Base-by-base conservation (phyloP, 331 rosid species). In the Acacia pycnantha region DNA sequence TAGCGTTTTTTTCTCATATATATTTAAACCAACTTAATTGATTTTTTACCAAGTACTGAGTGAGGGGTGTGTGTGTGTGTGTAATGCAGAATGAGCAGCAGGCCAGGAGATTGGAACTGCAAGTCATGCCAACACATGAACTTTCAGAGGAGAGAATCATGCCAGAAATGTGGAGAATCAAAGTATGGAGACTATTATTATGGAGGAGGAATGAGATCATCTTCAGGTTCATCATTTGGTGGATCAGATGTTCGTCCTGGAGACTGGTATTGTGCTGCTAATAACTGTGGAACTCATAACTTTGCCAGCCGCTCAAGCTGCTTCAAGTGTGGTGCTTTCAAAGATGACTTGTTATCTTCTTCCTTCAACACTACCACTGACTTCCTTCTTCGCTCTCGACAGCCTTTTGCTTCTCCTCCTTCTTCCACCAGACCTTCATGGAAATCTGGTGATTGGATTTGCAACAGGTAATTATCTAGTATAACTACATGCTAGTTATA, bases 91-190 rank as follows among this genome's bases (percentile, higher is more conserved):
- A 95, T 95, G 99, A 93, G 91, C 89, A 87, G 99, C 88, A 88
- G 99, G 71, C 98, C 99, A 21, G 99, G 99, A 71, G 99, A 96
- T 62, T 96, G 99, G 99, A 96, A 93, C 84, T 96, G 99, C 84
- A 92, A 90, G 89, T 88, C 99, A 46, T 96, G 99, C 95, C 99
- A 93, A 80, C 94, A 96, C 87, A 85, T 93, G 78, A 96, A 96
- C 83, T 96, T 96, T 66, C 99, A 96, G 89, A 90, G 99, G 92
- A 81, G 99, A 4, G 99, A 96, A 19, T 90, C 94, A 1, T 96
- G 99, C 90, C 99, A 96, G 73, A 86, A 98, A 19, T 96, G 99
- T 13, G 99, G 99, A 0, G 99, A 96, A 1, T 86, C 93, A 2
- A 91, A 85, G 81, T 83, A 86, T 9, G 94, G 90, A 37, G 92